Evolutionary conservation across 2,329 filamentous ascomycete species (phyloP), one percentile per base, ranked within the genome.

Genomic region (Neocucurbitaria cava): DNA sequence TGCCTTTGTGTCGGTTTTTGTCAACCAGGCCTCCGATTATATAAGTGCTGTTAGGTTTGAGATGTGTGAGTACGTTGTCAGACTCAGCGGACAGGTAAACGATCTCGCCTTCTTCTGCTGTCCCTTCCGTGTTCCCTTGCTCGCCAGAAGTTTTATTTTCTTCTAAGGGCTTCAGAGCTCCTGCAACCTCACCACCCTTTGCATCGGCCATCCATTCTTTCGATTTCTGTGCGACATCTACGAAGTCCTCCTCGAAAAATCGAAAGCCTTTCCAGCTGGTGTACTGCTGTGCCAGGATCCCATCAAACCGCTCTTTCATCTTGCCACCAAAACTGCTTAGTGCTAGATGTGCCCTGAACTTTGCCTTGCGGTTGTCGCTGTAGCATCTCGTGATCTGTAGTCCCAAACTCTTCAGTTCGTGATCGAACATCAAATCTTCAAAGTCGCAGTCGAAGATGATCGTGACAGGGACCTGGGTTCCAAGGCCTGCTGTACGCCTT

Each of bases 11-110:
- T 40, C 95, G 86, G 76, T 99, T 99, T 78, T 93, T 93, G 79
- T 99, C 95, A 23, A 99, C 95, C 31, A 99, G 82, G 0, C 94
- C 95, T 31, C 95, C 95, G 51, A 99, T 89, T 59, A 99, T 89
- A 75, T 99, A 99, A 54, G 87, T 94, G 56, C 89, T 92, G 77
- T 95, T 89, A 0, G 93, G 91, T 73, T 93, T 92, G 39, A 99
- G 84, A 39, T 90, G 85, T 5, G 89, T 88, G 26, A 99, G 83
- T 0, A 90, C 94, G 63, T 96, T 83, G 0, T 90, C 87, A n/a
- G 92, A 96, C 75, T 99, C 95, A 15, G 92, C 92, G 7, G 91
- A 91, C 4, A 99, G 85, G 72, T 99, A 99, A 52, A 99, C 85
- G 6, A 97, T 82, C 72, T 89, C 84, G 44, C 83, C 82, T 68